Base-by-base conservation (phyloP, 2,329 filamentous ascomycete genomes). In the Fusarium torulosum region DNA sequence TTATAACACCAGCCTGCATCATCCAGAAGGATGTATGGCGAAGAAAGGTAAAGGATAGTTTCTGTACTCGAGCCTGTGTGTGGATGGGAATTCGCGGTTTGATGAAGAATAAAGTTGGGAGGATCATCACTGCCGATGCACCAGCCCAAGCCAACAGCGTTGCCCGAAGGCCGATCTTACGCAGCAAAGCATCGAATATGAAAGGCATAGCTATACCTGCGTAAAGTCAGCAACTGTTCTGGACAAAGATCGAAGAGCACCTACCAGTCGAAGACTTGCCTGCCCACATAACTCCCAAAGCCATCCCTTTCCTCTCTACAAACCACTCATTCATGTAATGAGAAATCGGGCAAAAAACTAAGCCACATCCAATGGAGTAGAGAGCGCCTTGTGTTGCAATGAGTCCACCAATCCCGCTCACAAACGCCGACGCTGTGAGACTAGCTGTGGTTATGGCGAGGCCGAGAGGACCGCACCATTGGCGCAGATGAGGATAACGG, bases 291-390 rank as follows among this genome's bases (percentile, higher is more conserved):
- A 88, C 82, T 10, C 88, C 88, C 65, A 86, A 85, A 1, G 86
- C 86, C 10, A 86, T 72, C 1, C 83, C 83, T 56, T 84, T 82
- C 62, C 79, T 78, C 25, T 75, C 77, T n/a, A 76, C 77, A 74
- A 88, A 89, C 85, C 86, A 89, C 69, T 88, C 85, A 59, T 88
- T 84, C 69, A 88, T 79, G 71, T 86, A 87, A 55, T 83, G 74
- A 13, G 86, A 83, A 56, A 84, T 84, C 3, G 86, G 85, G 35
- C 82, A 84, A 65, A 83, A 86, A 3, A 56, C 77, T 75, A 87
- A 73, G 2, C 80, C 76, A 27, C 85, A 85, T 3, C 86, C 86
- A 6, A 88, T 60, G 6, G 82, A 86, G 68, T 87, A 90, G 31
- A 89, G 72, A 6, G 89, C 74, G 4, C 88, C 88, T 72, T 90